phyloP scores from a whole-genome alignment of 2,329 filamentous ascomycete species.

The Venturiaceae sp. region DNA sequence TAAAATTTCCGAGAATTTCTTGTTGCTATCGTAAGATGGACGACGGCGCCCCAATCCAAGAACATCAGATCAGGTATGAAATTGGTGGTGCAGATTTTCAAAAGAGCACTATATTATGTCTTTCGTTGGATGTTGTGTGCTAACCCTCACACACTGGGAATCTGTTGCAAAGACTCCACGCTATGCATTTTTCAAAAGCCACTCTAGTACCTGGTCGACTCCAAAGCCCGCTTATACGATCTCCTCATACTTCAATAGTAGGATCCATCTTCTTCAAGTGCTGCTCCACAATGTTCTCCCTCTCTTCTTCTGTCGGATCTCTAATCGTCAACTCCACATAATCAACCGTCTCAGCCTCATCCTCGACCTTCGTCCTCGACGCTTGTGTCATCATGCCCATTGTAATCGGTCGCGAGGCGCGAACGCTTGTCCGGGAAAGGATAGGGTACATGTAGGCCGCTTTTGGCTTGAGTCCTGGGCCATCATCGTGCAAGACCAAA shows the following conservation, averaged over 20 bases:
- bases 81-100: too few species aligned
- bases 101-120: too few species aligned
- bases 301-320: conserved; percentile 39
- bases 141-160: too few species aligned
- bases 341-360: conserved; percentile 39
- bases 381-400: conserved; percentile 19
- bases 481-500: conserved; percentile 44
- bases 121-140: too few species aligned
- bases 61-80: too few species aligned
- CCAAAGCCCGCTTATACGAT: not conserved
- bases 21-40: too few species aligned
- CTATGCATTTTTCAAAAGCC: not conserved
- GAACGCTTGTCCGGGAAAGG: conserved; percentile 43
- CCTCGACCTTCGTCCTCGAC: conserved; percentile 13
- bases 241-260: not conserved
- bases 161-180: too few species aligned
- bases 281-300: conserved; percentile 32
- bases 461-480: conserved; percentile 27
- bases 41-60: too few species aligned
- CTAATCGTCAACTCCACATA: conserved; percentile 41
- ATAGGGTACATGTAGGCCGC: conserved; percentile 56
- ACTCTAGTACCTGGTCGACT: not conserved
- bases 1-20: too few species aligned
- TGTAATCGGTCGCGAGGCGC: conserved; percentile 37
- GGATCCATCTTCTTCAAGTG: conserved; percentile 35